Base-by-base conservation (phyloP, 805 yeast genomes). In the Komagataella kurtzmanii region DNA sequence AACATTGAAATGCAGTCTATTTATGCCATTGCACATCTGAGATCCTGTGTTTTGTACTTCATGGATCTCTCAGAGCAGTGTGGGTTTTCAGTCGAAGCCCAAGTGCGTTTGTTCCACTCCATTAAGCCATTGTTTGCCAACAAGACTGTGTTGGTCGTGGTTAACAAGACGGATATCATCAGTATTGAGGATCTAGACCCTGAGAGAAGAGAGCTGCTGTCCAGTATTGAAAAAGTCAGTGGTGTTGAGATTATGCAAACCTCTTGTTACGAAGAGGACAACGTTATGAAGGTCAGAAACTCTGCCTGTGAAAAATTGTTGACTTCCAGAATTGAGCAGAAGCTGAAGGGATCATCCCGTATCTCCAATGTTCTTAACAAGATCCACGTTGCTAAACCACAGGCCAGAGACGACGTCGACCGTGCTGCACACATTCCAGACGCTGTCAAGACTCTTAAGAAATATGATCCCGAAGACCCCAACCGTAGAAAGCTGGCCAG, bases 41-140 rank as follows among this genome's bases (percentile, higher is more conserved):
- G 98, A 67, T 90, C 98, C 24, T 88, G 97, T 68, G 96, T 93
- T 47, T 71, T 93, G 64, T 93, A 93, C 73, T 93, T 93, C 66
- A 93, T 93, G 99, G 99, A 93, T 76, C 77, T 91, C 60, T 87
- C 96, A 40, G 99, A 93, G 75, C 98, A 91, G 77, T 93, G 99
- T 80, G 99, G 99, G 49, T 93, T 91, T 74, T 82, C 96, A 19
- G 81, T 93, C 58, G 97, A 90, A 73, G 97, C 90, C 52, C 99
- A 93, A 75, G 98, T 93, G 59, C 88, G 91, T 73, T 77, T 93
- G 57, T 93, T 90, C 81, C 95, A 93, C 69, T 86, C 96, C 47
- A 91, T 93, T 72, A 93, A 93, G 72, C 99, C 98, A 45, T 76
- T 93, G 63, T 93, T 93, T 63, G 96, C 97, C 59, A 93, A 93